These are phyloP conservation scores for Strobilomyces dryophilus DNA, from an alignment of 768 basidiomycete genomes.

Conservation along the genomic window DNA sequence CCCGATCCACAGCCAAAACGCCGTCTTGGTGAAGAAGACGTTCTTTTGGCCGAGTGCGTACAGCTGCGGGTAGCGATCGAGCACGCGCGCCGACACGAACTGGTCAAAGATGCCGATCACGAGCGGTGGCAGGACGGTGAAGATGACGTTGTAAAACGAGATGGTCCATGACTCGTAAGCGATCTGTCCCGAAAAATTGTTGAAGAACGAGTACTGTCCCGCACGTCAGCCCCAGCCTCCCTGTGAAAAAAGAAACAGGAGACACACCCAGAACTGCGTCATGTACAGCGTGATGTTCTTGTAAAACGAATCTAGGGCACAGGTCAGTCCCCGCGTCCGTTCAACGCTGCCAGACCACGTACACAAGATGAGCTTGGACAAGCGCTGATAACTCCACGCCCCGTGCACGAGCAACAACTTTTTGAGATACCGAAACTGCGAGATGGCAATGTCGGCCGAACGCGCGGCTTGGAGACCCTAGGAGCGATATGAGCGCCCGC, in stretches of 20 bases:
- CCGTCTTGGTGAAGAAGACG: conserved; percentile 83
- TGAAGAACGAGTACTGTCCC: conserved; percentile 95
- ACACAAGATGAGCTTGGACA: conserved; percentile 97
- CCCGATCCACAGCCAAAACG: conserved; percentile 89
- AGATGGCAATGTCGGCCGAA: conserved; percentile 96
- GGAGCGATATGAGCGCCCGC: neutral
- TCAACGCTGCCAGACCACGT: conserved; percentile 30
- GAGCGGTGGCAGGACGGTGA: conserved; percentile 92
- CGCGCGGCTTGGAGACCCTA: conserved; percentile 97
- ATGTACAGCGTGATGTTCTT: conserved; percentile 98
- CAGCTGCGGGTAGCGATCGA: conserved; percentile 95
- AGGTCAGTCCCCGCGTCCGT: neutral
- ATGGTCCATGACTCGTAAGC: conserved; percentile 99
- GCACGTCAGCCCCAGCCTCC: neutral
- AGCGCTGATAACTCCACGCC: conserved; percentile 94
- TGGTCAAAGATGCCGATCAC: conserved; percentile 99
- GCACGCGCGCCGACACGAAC: conserved; percentile 93
- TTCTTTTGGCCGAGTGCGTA: conserved; percentile 95
- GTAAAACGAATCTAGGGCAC: conserved; percentile 86
- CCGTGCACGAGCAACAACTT: conserved; percentile 96
- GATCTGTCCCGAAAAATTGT: conserved; percentile 98
- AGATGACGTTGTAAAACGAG: conserved; percentile 93
- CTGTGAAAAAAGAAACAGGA: neutral
- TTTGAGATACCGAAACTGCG: conserved; percentile 93
- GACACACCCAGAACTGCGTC: conserved; percentile 92